Conservation (phyloP, 2,329 filamentous ascomycete genomes). For the Torrubiella hemipterigena region DNA sequence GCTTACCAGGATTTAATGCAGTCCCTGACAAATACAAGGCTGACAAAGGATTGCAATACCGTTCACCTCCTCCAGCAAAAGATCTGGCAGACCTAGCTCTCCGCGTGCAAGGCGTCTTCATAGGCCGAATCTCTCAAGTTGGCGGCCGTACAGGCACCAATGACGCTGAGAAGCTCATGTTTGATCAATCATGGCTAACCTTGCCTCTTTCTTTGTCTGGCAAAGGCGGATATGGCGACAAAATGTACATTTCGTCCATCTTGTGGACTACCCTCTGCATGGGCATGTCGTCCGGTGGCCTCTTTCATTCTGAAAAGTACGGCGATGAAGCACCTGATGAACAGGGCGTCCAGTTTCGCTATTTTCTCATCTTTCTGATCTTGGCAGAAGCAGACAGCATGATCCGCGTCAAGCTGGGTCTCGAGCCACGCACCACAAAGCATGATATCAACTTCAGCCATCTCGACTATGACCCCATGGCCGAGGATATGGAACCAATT, state of each 20-base stretch:
- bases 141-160: conserved; percentile 7
- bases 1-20: conserved; percentile 10
- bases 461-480: conserved; percentile 10
- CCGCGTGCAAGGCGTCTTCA: conserved; percentile 5
- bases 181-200: conserved; percentile 11
- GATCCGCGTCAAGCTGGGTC: conserved; percentile 16
- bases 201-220: conserved; percentile 10
- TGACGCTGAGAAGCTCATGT: conserved; percentile 10
- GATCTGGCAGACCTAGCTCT: conserved; percentile 4
- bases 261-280: conserved; percentile 16
- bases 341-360: conserved; percentile 10
- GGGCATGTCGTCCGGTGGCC: conserved; percentile 11
- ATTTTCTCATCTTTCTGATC: conserved; percentile 12
- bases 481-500: conserved; percentile 8
- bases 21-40: conserved; percentile 11
- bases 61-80: not conserved
- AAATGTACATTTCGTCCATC: conserved; percentile 7
- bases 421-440: conserved; percentile 9
- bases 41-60: conserved; percentile 10
- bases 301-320: conserved; percentile 9
- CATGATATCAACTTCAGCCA: conserved; percentile 5
- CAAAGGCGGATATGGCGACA: conserved; percentile 1
- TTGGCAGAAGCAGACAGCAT: conserved; percentile 21
- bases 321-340: conserved; percentile 9
- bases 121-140: conserved; percentile 8